Conservation (phyloP, 2,329 filamentous ascomycete species). For the Verruconis gallopava region DNA sequence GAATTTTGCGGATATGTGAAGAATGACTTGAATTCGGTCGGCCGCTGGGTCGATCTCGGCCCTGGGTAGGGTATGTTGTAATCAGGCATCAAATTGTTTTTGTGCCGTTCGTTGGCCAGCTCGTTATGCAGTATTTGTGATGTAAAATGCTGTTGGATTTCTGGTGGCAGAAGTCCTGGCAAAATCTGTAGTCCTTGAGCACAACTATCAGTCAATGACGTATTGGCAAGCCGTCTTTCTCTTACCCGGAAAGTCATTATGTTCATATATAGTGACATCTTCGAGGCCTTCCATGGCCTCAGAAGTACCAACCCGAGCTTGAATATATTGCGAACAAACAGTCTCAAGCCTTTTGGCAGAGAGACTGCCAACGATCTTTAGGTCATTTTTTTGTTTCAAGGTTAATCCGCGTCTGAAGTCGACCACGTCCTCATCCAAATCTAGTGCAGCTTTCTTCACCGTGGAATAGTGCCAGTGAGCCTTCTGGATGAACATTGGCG, state of each 20-base stretch:
- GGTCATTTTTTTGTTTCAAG: neutral
- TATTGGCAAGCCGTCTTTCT: too few species aligned
- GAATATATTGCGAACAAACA: neutral
- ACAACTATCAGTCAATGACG: too few species aligned
- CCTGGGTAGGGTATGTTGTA: slow-evolving; percentile 54
- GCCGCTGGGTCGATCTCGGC: slow-evolving; percentile 12
- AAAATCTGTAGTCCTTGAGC: slow-evolving; percentile 72
- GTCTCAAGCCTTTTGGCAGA: neutral
- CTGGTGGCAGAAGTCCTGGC: slow-evolving; percentile 58
- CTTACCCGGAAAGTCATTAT: slow-evolving; percentile 7
- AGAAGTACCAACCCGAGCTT: neutral
- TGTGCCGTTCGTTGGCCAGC: slow-evolving; percentile 57
- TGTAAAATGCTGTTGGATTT: slow-evolving; percentile 57
- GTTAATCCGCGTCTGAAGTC: slow-evolving; percentile 9
- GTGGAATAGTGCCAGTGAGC: slow-evolving; percentile 4
- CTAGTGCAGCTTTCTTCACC: slow-evolving; percentile 2
- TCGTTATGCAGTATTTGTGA: slow-evolving; percentile 65
- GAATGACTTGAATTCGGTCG: slow-evolving; percentile 23
- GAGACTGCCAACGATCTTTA: slow-evolving; percentile 4
- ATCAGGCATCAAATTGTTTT: slow-evolving; percentile 84
- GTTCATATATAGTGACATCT: slow-evolving; percentile 6
- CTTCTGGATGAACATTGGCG: slow-evolving; percentile 4
- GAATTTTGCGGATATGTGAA: slow-evolving; percentile 22
- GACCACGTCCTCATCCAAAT: slow-evolving; percentile 6
- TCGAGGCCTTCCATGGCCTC: neutral